Percentiles rank a stretch among this genome's conserved stretches.
Evolutionary conservation across 768 basidiomycete species (phyloP).

Genomic region (Trametes maxima): DNA sequence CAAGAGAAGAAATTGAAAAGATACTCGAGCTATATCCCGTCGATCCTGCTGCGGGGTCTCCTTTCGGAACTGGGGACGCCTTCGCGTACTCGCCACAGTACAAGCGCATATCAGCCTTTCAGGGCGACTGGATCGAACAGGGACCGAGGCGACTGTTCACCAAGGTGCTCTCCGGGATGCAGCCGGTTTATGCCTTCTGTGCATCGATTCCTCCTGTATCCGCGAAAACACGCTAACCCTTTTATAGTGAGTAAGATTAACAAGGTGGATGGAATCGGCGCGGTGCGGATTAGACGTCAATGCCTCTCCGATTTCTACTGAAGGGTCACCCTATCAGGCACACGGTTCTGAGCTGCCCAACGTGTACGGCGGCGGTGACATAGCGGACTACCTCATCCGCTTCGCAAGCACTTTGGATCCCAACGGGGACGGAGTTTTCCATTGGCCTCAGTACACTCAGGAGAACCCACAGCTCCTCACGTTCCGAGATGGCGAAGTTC

Average conservation of each 20-base stretch:
- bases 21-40: slow-evolving; percentile 19
- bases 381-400: slow-evolving; percentile 30
- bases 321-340: neutral
- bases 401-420: slow-evolving; percentile 32
- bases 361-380: slow-evolving; percentile 17
- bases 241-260: slow-evolving; percentile 3
- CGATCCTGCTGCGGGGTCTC: slow-evolving; percentile 25
- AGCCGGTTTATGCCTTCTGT: slow-evolving; percentile 15
- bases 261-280: slow-evolving; percentile 4
- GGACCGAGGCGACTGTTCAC: slow-evolving; percentile 24
- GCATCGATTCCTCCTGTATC: neutral
- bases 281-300: neutral
- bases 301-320: neutral
- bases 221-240: neutral
- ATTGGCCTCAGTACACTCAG: slow-evolving; percentile 29
- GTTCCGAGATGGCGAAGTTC: slow-evolving; percentile 25
- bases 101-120: slow-evolving; percentile 32
- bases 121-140: slow-evolving; percentile 29
- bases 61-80: slow-evolving; percentile 25
- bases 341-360: slow-evolving; percentile 19
- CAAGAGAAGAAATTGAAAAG: neutral
- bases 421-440: slow-evolving; percentile 18
- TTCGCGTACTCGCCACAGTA: slow-evolving; percentile 22
- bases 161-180: neutral
- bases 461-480: slow-evolving; percentile 24